A percentile compares a stretch with the other conserved stretches of the same genome.
phyloP scores from a whole-genome alignment of 495 filamentous ascomycete species.

The Gamarada debralockiae region DNA sequence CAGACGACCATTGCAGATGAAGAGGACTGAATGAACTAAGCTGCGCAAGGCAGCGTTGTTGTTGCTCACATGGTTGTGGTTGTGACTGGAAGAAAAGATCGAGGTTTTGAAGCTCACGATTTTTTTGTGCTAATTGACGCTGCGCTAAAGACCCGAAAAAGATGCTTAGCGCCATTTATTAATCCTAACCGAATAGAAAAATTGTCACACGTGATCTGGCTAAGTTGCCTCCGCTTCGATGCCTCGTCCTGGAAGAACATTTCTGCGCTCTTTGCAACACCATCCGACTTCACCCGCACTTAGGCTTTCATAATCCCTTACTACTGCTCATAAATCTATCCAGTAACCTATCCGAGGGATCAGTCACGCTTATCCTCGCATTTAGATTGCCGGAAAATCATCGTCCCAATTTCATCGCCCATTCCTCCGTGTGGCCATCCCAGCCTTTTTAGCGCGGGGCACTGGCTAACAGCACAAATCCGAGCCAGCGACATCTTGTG shows the following conservation, averaged over 20 bases:
- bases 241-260: no score
- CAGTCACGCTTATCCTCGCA: neutral
- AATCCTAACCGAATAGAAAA: no score
- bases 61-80: constrained; percentile 20
- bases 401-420: constrained; percentile 9
- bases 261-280: neutral
- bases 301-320: neutral
- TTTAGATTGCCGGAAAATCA: constrained; percentile 13
- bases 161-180: neutral
- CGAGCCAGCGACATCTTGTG: constrained; percentile 5
- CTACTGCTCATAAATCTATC: neutral
- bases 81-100: constrained; percentile 2
- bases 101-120: constrained; percentile 20
- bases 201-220: no score
- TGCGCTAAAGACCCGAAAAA: no score
- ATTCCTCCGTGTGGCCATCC: constrained; percentile 14
- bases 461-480: neutral
- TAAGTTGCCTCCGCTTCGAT: no score
- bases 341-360: neutral
- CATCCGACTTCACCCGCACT: constrained; percentile 13
- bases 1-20: constrained; percentile 12
- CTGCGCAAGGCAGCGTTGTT: constrained; percentile 14
- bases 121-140: constrained; percentile 3
- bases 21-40: neutral
- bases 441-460: constrained; percentile 15